phyloP scores from a whole-genome alignment of 139 green algal species.

The Chlorella sorokiniana region DNA sequence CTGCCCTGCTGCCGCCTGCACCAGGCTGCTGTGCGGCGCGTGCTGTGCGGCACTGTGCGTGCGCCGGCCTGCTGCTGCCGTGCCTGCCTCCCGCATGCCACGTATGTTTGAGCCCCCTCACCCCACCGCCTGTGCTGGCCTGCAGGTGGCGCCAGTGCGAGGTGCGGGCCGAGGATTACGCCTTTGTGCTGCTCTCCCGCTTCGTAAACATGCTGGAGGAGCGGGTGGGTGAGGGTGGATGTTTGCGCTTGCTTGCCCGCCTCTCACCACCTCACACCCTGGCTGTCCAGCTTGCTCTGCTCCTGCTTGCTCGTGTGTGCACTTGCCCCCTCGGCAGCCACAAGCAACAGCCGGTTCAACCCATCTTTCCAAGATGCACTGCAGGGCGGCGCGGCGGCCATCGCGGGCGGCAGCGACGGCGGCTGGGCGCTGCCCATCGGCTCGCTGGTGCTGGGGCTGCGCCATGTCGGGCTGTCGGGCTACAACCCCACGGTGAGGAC shows the following conservation, averaged over 20 bases:
- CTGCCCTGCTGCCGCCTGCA: too few species aligned
- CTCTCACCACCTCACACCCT: background rate
- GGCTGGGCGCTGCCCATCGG: slow-evolving; percentile 76
- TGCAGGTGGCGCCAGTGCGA: slow-evolving; percentile 84
- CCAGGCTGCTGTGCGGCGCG: too few species aligned
- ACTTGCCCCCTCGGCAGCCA: too few species aligned
- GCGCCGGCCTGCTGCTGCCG: background rate
- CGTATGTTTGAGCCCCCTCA: background rate
- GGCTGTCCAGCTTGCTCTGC: background rate
- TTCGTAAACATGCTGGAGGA: slow-evolving; percentile 75
- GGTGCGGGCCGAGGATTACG: slow-evolving; percentile 90
- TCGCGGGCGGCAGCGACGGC: slow-evolving; percentile 57
- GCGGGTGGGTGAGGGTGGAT: slow-evolving; percentile 40
- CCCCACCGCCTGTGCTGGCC: background rate
- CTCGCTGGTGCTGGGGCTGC: slow-evolving; percentile 74
- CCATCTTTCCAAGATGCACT: background rate
- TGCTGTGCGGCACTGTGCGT: background rate
- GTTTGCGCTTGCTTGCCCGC: background rate
- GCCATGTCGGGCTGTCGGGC: slow-evolving; percentile 82
- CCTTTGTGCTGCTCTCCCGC: slow-evolving; percentile 87
- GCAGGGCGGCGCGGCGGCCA: slow-evolving; percentile 54
- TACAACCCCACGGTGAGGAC: slow-evolving; percentile 49
- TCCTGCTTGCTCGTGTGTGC: background rate
- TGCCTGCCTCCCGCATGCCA: background rate
- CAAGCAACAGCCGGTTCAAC: background rate